Base-by-base conservation (phyloP, 768 basidiomycete species). In the Lyophyllum shimeji region DNA sequence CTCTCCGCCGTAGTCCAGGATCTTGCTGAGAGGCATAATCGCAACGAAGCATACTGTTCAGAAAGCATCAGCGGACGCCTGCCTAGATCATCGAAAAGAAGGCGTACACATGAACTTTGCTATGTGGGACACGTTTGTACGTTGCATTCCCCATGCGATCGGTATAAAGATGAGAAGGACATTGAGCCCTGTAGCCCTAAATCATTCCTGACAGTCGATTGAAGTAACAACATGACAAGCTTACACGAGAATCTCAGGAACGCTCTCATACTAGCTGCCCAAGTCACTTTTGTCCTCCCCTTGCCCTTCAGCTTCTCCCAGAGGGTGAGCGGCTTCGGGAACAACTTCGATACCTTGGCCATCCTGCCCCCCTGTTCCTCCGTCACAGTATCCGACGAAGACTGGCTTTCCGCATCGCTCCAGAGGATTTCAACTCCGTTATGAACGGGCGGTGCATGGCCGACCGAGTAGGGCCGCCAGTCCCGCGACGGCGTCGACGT, bases 1-100 rank as follows among this genome's bases (percentile, higher is more conserved):
- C 65, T 82, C 79, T 9, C 76, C 79, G 39, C 75, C 77, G 60
- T 71, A 82, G 52, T 83, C 80, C 48, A 82, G 76, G 8, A 82
- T 65, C 20, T 74, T 75, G 53, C 77, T 78, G 21, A 83, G 71
- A 1, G 82, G 77, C 17, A 84, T 74, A 42, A 83, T 77, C 8
- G 80, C 66, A 45, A 81, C 53, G 63, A 82, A 78, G 52, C 70
- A 78, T 9, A 81, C 78, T 82, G 46, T 13, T n/a, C 2, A 50
- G 40, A 44, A n/a, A 46, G 21, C 40, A 49, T 48, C 24, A 58
- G 39, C 5, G 50, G 27, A 20, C 7, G 13, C 18, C n/a, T 33
- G 20, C n/a, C 7, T 4, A 2, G 12, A n/a, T 13, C 20, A 29
- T 9, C 24, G 11, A 40, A 33, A 34, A 7, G 9, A 29, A 29